phyloP scores from a whole-genome alignment of 164 flowering plant genomes.

The Dillenia turbinata region DNA sequence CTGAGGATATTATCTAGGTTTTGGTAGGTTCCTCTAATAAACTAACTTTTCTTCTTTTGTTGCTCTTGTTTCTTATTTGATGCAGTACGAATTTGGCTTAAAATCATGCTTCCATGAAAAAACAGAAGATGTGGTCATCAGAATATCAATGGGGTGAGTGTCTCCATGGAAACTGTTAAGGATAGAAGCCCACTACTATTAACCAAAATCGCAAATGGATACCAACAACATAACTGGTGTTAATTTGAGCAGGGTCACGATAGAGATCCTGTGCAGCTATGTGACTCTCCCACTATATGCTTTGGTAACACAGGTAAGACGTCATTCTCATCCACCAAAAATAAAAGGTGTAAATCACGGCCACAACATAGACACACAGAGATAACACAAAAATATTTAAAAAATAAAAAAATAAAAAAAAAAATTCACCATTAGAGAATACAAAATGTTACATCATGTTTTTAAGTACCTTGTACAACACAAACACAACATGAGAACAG shows the following conservation, averaged over 20 bases:
- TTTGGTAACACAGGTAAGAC: constrained; percentile 71
- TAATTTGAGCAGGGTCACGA: constrained; percentile 31
- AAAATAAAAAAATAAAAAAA: too few relatives aligned
- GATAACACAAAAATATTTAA: too few relatives aligned
- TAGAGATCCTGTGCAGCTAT: constrained; percentile 67
- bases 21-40: neutral
- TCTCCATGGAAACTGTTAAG: neutral
- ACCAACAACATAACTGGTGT: too few relatives aligned
- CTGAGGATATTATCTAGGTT: neutral
- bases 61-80: neutral
- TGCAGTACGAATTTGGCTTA: constrained; percentile 50
- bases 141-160: constrained; percentile 4
- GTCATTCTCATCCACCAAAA: too few relatives aligned
- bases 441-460: too few relatives aligned
- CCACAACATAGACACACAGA: too few relatives aligned
- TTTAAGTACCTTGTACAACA: too few relatives aligned
- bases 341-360: too few relatives aligned
- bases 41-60: neutral
- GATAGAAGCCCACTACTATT: too few relatives aligned
- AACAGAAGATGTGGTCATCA: neutral
- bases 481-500: too few relatives aligned
- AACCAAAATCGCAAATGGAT: too few relatives aligned
- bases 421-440: too few relatives aligned
- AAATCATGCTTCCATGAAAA: constrained; percentile 39
- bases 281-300: constrained; percentile 90